Base-by-base conservation (phyloP, 2,329 filamentous ascomycete genomes). In the Sporothrix schenckii region DNA sequence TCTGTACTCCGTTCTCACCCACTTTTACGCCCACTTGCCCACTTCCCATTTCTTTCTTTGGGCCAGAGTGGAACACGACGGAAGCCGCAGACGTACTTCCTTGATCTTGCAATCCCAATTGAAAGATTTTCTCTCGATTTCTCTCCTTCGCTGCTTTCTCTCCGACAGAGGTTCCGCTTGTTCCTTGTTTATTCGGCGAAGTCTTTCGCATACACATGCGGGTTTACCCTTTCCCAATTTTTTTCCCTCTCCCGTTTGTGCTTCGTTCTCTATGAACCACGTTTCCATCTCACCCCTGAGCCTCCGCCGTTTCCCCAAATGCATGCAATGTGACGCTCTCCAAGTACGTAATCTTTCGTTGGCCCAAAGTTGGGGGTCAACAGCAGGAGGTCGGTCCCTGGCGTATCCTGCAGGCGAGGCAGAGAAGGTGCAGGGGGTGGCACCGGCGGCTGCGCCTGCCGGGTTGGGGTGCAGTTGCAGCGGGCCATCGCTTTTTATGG, bases 291-390 rank as follows among this genome's bases (percentile, higher is more conserved):
- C 34, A 0, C 6, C 34, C 34, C 34, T 34, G 34, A 34, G 34
- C 34, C 34, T 34, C 34, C 34, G 34, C 34, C 34, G 34, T 53
- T 52, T 41, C 63, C 49, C 63, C 47, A 66, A 66, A 66, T 39
- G 65, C 30, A 67, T 67, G 52, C 53, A 68, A 58, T 68, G 39
- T 53, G 41, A 68, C 66, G 66, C 66, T 54, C 65, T 30, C 65
- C 50, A 66, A 44, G 5, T 68, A 68, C 66, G 39, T 68, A 68
- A 68, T 58, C 30, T 19, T 14, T 39, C 27, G 54, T 50, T 49
- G 44, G 61, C 9, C 39, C n/a, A 19, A 21, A 49, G n/a, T 21
- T 60, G 56, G 58, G 58, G 61, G 9, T 50, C 61, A 6, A 34
- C 4, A 34, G 34, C 1, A 34, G 34, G 6, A 34, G 27, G 27